These are phyloP conservation scores for Toxicodendron radicans DNA, from an alignment of 345 rosid genomes.

Conservation along the genomic window DNA sequence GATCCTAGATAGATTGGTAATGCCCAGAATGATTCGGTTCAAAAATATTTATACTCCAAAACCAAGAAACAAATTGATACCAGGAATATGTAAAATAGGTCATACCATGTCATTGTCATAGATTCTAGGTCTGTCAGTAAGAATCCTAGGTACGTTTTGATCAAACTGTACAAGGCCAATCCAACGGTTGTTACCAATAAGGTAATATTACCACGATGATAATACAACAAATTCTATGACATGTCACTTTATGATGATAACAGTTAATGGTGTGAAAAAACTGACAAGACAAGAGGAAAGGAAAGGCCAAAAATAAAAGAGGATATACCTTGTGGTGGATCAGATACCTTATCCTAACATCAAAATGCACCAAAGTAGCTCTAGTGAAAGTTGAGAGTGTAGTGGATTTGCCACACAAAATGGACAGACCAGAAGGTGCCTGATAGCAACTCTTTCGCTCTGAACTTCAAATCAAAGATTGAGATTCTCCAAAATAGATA, in stretches of 20 bases:
- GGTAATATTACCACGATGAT: no score
- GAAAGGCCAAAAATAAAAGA: background rate
- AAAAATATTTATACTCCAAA: no score
- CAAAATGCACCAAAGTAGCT: constrained; percentile 22
- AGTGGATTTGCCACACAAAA: constrained; percentile 27
- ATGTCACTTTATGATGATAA: background rate
- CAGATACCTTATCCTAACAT: constrained; percentile 19
- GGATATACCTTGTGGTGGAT: background rate
- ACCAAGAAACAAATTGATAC: no score
- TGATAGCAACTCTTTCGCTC: constrained; percentile 35
- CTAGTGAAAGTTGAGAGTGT: background rate
- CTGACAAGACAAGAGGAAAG: background rate
- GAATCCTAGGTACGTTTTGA: no score
- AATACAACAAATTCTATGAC: no score
- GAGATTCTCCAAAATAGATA: constrained; percentile 19
- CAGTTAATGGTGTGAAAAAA: background rate
- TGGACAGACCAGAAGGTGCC: constrained; percentile 19
- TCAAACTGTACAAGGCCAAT: no score
- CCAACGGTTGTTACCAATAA: no score
- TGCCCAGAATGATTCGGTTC: no score
- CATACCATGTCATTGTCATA: no score
- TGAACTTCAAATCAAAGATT: constrained; percentile 26
- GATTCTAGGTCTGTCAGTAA: no score
- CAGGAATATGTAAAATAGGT: no score
- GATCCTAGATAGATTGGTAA: no score